These are phyloP conservation scores for Physocladia obscura DNA, from an alignment of 192 early-diverging fungal species.

Conservation along the genomic window DNA sequence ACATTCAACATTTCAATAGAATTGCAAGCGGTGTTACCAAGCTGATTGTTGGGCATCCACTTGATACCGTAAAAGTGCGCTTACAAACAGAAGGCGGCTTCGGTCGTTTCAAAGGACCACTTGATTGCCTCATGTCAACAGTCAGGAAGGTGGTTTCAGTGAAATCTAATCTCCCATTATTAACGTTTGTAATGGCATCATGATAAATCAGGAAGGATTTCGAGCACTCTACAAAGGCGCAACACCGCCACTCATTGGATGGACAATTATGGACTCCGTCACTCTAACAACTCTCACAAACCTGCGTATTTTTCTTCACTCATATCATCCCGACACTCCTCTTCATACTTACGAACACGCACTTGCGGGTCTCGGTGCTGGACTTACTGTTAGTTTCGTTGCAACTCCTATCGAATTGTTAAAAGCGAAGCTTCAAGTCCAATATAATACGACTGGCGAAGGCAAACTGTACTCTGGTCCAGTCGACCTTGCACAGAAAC, in stretches of 20 bases:
- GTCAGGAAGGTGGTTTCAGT: constrained; percentile 75
- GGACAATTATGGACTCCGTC: constrained; percentile 79
- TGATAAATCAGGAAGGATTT: constrained; percentile 40
- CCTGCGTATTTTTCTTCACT: constrained; percentile 72
- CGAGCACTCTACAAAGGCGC: constrained; percentile 90
- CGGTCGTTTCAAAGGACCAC: constrained; percentile 57
- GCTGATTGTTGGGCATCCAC: constrained; percentile 18
- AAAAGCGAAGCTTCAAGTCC: constrained; percentile 90
- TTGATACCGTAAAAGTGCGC: constrained; percentile 50
- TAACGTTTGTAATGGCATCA: background rate
- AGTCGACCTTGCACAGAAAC: constrained; percentile 76
- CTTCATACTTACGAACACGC: constrained; percentile 72
- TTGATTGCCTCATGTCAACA: constrained; percentile 80
- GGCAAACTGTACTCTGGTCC: constrained; percentile 72
- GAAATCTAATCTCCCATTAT: background rate
- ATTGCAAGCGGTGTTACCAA: constrained; percentile 7
- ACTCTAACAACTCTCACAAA: constrained; percentile 86
- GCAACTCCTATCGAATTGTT: constrained; percentile 93
- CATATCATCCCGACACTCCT: constrained; percentile 40
- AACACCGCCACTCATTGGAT: constrained; percentile 87
- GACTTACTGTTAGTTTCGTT: constrained; percentile 77
- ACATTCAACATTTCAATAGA: background rate
- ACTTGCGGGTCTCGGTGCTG: constrained; percentile 86
- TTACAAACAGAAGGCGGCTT: constrained; percentile 48
- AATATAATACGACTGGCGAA: constrained; percentile 61